Conservation (phyloP, 768 basidiomycete species). For the Tricholoma furcatifolium region DNA sequence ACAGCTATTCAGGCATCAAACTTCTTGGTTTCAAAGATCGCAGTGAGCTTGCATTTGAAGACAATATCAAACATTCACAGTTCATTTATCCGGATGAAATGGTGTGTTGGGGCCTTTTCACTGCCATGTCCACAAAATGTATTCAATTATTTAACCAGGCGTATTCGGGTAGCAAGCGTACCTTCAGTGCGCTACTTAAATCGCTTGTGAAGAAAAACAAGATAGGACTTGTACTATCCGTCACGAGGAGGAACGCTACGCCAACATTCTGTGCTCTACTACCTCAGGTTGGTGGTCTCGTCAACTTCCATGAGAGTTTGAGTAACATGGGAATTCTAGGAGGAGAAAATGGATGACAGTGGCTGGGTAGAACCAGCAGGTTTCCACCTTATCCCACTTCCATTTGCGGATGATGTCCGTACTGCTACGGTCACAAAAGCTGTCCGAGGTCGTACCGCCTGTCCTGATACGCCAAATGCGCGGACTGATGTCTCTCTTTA, state of each 20-base stretch:
- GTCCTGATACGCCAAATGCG: conserved; percentile 1
- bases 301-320: background rate
- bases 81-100: conserved; percentile 93
- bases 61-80: conserved; percentile 87
- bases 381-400: conserved; percentile 90
- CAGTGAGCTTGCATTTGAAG: conserved; percentile 71
- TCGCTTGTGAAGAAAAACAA: conserved; percentile 80
- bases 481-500: conserved; percentile 7
- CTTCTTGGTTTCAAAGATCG: conserved; percentile 90
- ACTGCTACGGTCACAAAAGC: conserved; percentile 67
- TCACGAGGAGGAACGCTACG: conserved; percentile 68
- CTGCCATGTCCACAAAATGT: background rate
- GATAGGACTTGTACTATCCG: conserved; percentile 73
- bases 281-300: conserved; percentile 62
- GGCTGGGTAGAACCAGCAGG: conserved; percentile 87
- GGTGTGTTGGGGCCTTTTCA: conserved; percentile 39
- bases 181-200: conserved; percentile 84
- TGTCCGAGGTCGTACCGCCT: conserved; percentile 48
- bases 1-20: conserved; percentile 62
- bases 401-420: conserved; percentile 94
- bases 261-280: conserved; percentile 84
- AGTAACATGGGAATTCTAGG: conserved; percentile 36
- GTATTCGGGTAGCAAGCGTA: conserved; percentile 89
- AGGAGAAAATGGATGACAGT: conserved; percentile 64
- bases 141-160: conserved; percentile 34